These are phyloP conservation scores for Usnea hakonensis DNA, from an alignment of 495 filamentous ascomycete genomes.

Conservation along the genomic window DNA sequence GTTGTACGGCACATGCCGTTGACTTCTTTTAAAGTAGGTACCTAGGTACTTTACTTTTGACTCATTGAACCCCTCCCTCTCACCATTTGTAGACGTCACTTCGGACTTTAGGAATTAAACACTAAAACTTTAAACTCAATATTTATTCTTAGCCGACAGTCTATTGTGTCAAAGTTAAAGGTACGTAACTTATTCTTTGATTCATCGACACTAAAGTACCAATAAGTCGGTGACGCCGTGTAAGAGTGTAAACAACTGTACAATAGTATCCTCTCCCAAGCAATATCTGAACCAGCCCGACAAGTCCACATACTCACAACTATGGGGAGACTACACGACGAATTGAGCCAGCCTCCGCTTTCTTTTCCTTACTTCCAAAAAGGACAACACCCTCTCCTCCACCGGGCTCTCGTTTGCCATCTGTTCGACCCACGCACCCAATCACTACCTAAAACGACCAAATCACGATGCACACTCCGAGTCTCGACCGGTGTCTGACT, in stretches of 20 bases:
- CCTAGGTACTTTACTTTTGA: too few relatives aligned
- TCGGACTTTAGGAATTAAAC: too few relatives aligned
- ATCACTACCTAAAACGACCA: slow-evolving; percentile 31
- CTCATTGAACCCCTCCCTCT: too few relatives aligned
- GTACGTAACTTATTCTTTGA: background rate
- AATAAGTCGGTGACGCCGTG: background rate
- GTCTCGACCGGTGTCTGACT: slow-evolving; percentile 44
- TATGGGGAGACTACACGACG: background rate
- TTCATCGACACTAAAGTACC: background rate
- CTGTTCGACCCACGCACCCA: slow-evolving; percentile 35
- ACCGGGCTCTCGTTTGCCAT: slow-evolving; percentile 32
- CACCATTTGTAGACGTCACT: too few relatives aligned
- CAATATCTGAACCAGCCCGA: too few relatives aligned
- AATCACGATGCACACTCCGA: slow-evolving; percentile 25
- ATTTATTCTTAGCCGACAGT: too few relatives aligned
- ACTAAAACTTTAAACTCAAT: too few relatives aligned
- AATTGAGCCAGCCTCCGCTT: background rate
- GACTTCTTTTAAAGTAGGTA: too few relatives aligned
- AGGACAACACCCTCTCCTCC: slow-evolving; percentile 44
- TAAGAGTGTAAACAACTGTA: background rate
- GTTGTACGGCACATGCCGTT: too few relatives aligned
- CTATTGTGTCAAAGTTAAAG: too few relatives aligned
- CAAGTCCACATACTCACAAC: background rate
- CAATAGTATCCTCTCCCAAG: background rate
- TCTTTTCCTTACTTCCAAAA: background rate